Evolutionary conservation across 768 basidiomycete species (phyloP).

Genomic region (Tylopilus subfusipes): DNA sequence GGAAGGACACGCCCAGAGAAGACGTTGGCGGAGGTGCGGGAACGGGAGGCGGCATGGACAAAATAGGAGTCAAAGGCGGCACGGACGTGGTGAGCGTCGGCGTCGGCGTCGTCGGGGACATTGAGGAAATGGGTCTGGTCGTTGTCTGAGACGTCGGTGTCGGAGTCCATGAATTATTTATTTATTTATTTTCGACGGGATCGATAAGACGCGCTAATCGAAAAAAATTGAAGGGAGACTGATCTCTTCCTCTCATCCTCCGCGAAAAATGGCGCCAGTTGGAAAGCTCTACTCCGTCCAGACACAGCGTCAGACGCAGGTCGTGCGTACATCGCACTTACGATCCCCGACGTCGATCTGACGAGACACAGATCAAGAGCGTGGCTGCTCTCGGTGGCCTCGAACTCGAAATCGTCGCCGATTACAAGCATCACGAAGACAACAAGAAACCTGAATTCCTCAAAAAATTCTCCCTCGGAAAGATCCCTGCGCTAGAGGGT

Average conservation of each 20-base stretch:
- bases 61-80: constrained; percentile 89
- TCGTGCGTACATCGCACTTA: constrained; percentile 35
- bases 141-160: constrained; percentile 28
- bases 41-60: constrained; percentile 52
- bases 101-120: constrained; percentile 8
- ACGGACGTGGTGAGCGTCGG: constrained; percentile 21
- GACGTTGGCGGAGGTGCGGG: constrained; percentile 73
- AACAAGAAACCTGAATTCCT: constrained; percentile 71
- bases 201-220: constrained; percentile 32
- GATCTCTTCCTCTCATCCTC: constrained; percentile 18
- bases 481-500: constrained; percentile 81
- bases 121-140: constrained; percentile 20
- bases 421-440: constrained; percentile 58
- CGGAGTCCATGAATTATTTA: constrained; percentile 27
- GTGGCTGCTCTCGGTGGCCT: constrained; percentile 59
- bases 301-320: constrained; percentile 37
- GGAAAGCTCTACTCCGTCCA: constrained; percentile 63
- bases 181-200: constrained; percentile 17
- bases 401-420: constrained; percentile 48
- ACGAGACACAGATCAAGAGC: constrained; percentile 43
- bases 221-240: constrained; percentile 15
- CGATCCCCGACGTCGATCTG: not conserved
- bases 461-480: constrained; percentile 74
- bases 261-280: constrained; percentile 47
- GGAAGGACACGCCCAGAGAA: constrained; percentile 76